A percentile compares a stretch with the other conserved stretches of the same genome.
These are phyloP conservation scores for Parmales sp. DNA, from an alignment of 108 stramenopile species.

Conservation along the genomic window DNA sequence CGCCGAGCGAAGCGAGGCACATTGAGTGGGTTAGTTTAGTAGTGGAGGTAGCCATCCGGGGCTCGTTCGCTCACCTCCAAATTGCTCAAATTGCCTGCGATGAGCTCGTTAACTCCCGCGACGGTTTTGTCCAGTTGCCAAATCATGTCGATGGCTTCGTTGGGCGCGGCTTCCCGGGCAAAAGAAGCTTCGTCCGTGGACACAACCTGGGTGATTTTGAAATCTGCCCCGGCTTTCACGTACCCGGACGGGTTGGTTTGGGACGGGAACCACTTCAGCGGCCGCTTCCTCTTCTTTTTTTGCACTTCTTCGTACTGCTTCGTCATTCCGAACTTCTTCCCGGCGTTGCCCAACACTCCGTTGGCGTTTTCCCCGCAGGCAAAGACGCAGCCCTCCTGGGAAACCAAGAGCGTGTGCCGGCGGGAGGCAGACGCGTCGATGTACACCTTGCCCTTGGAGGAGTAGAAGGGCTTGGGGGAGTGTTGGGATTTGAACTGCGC, in stretches of 20 bases:
- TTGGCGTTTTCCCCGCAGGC: slow-evolving; percentile 3
- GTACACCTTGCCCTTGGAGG: not conserved
- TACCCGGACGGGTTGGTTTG: not conserved
- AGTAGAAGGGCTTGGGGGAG: not conserved
- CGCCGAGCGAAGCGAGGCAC: not conserved
- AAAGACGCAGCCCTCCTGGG: not conserved
- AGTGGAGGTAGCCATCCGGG: not conserved
- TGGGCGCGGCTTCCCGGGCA: not conserved
- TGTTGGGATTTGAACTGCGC: not conserved
- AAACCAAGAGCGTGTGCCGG: not conserved
- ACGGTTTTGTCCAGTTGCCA: not conserved
- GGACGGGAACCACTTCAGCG: not conserved
- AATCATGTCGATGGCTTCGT: not conserved
- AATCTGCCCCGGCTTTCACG: not conserved
- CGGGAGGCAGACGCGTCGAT: not conserved
- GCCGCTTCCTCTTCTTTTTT: not conserved
- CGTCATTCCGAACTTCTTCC: not conserved
- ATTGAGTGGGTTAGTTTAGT: no score
- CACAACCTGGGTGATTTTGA: not conserved
- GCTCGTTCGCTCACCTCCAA: not conserved
- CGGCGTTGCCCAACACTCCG: not conserved
- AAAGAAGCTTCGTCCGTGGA: not conserved
- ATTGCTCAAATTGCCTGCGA: not conserved
- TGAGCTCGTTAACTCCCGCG: not conserved
- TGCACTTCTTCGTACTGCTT: slow-evolving; percentile 2